These are phyloP conservation scores for Penicillium rolfsii DNA, from an alignment of 2,329 filamentous ascomycete species.

Conservation along the genomic window DNA sequence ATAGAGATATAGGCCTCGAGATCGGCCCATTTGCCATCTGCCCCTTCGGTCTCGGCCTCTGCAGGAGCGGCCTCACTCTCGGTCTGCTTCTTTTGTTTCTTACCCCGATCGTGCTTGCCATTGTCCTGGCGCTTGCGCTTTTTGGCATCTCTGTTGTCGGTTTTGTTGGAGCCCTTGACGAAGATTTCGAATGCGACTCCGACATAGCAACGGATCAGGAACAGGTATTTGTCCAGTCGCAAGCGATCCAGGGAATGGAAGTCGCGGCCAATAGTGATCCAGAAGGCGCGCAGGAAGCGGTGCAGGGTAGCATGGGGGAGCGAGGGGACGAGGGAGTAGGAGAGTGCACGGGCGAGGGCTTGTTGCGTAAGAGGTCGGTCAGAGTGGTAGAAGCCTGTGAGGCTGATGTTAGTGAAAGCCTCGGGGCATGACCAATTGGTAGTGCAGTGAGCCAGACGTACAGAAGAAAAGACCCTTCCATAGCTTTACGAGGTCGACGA, in stretches of 20 bases:
- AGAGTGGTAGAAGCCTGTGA: conserved; percentile 81
- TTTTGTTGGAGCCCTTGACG: conserved; percentile 34
- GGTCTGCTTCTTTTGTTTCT: conserved; percentile 35
- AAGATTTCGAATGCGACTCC: conserved; percentile 65
- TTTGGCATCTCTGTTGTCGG: conserved; percentile 26
- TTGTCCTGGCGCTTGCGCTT: conserved; percentile 39
- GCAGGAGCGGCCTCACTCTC: conserved; percentile 23
- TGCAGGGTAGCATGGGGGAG: conserved; percentile 56
- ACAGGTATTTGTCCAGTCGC: conserved; percentile 89
- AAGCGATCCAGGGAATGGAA: conserved; percentile 73
- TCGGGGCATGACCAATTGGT: not conserved
- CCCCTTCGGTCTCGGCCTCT: conserved; percentile 22
- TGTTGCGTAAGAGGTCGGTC: conserved; percentile 89
- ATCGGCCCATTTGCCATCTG: conserved; percentile 36
- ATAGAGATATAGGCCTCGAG: conserved; percentile 45
- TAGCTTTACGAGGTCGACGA: conserved; percentile 78
- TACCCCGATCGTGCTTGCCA: conserved; percentile 29
- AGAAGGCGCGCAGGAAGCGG: conserved; percentile 66
- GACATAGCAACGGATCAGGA: conserved; percentile 78
- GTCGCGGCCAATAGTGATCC: conserved; percentile 69
- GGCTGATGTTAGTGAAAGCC: not conserved
- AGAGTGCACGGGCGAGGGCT: conserved; percentile 76
- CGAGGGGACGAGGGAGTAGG: conserved; percentile 64
- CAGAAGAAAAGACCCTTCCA: conserved; percentile 95
- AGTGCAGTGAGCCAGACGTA: conserved; percentile 35